Conservation (phyloP, 1,284 basidiomycete species). For the Leccinum cinnamomeum region DNA sequence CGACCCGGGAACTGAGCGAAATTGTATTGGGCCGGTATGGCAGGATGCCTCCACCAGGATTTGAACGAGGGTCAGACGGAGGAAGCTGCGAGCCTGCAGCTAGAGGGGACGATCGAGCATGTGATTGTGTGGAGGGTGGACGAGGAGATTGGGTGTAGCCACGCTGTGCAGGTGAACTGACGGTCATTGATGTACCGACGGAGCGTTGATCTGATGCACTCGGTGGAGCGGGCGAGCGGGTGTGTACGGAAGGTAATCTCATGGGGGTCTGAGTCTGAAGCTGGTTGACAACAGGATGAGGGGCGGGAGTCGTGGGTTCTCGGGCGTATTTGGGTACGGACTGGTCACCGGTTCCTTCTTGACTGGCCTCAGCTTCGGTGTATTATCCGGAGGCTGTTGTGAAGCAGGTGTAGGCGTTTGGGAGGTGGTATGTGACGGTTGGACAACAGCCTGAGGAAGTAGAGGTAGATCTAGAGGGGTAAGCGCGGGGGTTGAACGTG, state of each 20-base stretch:
- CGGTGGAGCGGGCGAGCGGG: no score
- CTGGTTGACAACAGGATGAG: conserved; percentile 18
- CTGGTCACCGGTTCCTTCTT: conserved; percentile 34
- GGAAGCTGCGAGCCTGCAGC: conserved; percentile 33
- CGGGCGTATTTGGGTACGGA: conserved; percentile 31
- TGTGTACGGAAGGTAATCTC: no score
- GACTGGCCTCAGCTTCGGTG: conserved; percentile 25
- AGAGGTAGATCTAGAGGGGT: conserved; percentile 15
- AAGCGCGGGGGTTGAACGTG: conserved; percentile 42
- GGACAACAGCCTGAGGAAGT: conserved; percentile 15
- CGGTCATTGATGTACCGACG: conserved; percentile 20
- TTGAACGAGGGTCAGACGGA: conserved; percentile 30
- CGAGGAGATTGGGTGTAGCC: conserved; percentile 38
- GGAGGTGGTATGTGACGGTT: conserved; percentile 17
- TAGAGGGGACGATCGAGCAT: conserved; percentile 33
- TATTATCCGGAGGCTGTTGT: conserved; percentile 20
- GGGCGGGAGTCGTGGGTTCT: conserved; percentile 20
- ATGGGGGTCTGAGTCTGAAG: no score
- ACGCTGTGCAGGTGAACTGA: conserved; percentile 33
- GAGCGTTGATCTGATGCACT: conserved; percentile 24
- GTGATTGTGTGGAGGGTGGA: conserved; percentile 34
- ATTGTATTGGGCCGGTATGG: conserved; percentile 27
- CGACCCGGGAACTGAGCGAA: conserved; percentile 20
- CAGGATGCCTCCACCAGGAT: conserved; percentile 26
- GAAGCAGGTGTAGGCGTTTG: conserved; percentile 21